Evolutionary conservation across 2,329 filamentous ascomycete species (phyloP).

Genomic region (Fusarium sp.): DNA sequence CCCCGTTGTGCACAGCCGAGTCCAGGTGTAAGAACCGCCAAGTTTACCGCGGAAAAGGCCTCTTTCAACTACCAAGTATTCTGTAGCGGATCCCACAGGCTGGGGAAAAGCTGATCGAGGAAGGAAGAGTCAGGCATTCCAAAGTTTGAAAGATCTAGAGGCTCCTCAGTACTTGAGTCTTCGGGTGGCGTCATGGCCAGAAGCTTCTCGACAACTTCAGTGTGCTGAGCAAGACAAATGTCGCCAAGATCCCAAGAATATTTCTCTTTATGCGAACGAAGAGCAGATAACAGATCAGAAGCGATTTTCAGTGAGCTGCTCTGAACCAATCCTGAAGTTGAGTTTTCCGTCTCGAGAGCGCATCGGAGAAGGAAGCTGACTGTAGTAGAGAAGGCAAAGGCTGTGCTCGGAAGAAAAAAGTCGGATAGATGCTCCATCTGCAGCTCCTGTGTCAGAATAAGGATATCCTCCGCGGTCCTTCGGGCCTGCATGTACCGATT

Average conservation of each 20-base stretch:
- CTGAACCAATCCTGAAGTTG: slow-evolving; percentile 52
- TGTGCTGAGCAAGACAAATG: slow-evolving; percentile 62
- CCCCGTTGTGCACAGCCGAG: background rate
- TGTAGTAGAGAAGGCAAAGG: slow-evolving; percentile 63
- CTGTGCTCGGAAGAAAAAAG: slow-evolving; percentile 64
- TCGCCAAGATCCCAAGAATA: slow-evolving; percentile 65
- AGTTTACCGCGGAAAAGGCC: slow-evolving; percentile 15
- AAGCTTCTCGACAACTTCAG: slow-evolving; percentile 62
- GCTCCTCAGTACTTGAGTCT: slow-evolving; percentile 33
- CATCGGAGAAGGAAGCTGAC: slow-evolving; percentile 65
- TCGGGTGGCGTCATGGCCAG: slow-evolving; percentile 48
- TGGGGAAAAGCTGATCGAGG: slow-evolving; percentile 54
- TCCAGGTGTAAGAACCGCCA: background rate
- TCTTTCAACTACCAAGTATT: slow-evolving; percentile 48
- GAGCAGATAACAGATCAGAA: slow-evolving; percentile 56
- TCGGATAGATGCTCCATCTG: slow-evolving; percentile 59
- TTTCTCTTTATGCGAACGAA: slow-evolving; percentile 57
- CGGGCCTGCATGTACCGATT: slow-evolving; percentile 59
- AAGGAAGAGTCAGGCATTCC: slow-evolving; percentile 52
- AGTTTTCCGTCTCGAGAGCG: slow-evolving; percentile 60
- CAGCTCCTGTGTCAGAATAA: slow-evolving; percentile 62
- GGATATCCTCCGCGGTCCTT: slow-evolving; percentile 63
- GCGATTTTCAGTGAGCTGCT: slow-evolving; percentile 60
- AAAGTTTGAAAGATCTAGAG: slow-evolving; percentile 48
- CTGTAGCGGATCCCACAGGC: slow-evolving; percentile 55